Conservation (phyloP, 2,329 filamentous ascomycete species). For the Tolypocladium endophyticum region DNA sequence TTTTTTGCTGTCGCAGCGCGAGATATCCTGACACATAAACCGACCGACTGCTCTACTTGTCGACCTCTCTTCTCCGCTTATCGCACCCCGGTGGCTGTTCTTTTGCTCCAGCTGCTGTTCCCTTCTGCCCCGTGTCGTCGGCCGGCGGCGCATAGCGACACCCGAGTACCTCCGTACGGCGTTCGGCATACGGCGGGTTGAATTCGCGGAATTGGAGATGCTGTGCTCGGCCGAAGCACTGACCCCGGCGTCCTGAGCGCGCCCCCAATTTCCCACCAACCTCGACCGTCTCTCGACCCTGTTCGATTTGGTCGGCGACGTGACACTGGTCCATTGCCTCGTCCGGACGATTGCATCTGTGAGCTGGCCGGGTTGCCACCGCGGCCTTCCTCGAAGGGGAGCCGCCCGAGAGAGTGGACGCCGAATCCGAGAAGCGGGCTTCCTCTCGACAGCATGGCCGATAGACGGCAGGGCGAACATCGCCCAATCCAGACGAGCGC, state of each 20-base stretch:
- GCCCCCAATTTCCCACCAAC: neutral
- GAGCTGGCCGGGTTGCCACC: neutral
- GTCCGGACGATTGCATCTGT: neutral
- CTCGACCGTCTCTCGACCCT: neutral
- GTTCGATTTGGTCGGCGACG: neutral
- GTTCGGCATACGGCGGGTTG: neutral
- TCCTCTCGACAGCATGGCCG: constrained; percentile 4
- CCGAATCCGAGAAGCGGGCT: neutral
- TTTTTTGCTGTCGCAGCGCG: neutral
- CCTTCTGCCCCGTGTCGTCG: neutral
- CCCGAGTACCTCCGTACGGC: neutral
- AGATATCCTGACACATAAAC: neutral
- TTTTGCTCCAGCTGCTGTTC: neutral
- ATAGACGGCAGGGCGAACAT: constrained; percentile 16
- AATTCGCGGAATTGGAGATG: neutral
- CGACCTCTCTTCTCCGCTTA: neutral
- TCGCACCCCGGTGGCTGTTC: neutral
- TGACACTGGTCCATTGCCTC: neutral
- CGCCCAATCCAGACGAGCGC: constrained; percentile 40
- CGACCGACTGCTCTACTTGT: neutral
- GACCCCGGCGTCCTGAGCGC: neutral
- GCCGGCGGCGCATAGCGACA: neutral
- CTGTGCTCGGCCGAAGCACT: neutral
- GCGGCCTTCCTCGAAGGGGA: neutral
- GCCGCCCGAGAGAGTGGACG: neutral